Conservation (phyloP, 768 basidiomycete genomes). For the Hygrophorus russula region DNA sequence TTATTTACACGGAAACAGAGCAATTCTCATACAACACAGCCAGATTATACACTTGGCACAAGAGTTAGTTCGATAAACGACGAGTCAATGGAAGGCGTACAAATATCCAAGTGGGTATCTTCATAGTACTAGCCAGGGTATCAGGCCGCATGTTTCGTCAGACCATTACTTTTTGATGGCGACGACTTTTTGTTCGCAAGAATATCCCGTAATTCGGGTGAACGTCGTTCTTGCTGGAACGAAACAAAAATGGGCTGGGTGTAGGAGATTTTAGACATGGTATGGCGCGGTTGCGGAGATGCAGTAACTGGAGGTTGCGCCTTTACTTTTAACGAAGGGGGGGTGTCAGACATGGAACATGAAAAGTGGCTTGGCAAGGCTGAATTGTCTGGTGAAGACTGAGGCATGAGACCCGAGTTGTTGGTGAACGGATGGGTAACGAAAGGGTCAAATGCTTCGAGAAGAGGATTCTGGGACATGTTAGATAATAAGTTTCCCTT, state of each 20-base stretch:
- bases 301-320: conserved; percentile 11
- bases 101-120: neutral
- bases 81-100: neutral
- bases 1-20: no score
- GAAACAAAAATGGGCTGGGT: conserved; percentile 35
- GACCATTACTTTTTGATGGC: neutral
- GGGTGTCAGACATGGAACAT: no score
- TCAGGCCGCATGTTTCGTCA: neutral
- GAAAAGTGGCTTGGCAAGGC: no score
- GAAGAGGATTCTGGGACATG: conserved; percentile 23
- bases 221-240: conserved; percentile 40
- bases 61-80: no score
- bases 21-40: no score
- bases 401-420: conserved; percentile 25
- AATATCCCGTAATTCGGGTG: conserved; percentile 35
- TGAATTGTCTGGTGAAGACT: no score
- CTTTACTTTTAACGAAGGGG: no score
- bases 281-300: conserved; percentile 18
- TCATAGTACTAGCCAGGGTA: no score
- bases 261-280: conserved; percentile 6
- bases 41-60: neutral
- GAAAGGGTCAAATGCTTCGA: conserved; percentile 45
- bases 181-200: conserved; percentile 25
- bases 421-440: conserved; percentile 51
- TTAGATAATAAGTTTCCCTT: conserved; percentile 3